These are phyloP conservation scores for Fraxinus latifolia DNA, from an alignment of 305 asterid species.

Conservation along the genomic window DNA sequence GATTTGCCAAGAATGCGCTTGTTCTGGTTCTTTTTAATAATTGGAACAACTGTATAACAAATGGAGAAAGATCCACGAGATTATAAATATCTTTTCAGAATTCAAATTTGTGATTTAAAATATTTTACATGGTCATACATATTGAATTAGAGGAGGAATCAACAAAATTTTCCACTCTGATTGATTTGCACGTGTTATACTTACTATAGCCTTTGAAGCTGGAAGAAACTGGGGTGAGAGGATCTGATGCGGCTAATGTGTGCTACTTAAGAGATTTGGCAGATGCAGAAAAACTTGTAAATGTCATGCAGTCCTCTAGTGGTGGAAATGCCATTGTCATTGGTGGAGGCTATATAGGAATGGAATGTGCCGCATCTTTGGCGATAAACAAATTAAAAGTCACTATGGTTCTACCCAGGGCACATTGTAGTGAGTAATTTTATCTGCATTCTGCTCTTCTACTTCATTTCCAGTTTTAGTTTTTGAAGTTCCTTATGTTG, in stretches of 20 bases:
- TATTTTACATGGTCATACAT: neutral
- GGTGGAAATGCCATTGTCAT: conserved; percentile 78
- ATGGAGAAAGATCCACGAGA: neutral
- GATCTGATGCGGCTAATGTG: conserved; percentile 68
- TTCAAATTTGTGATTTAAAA: neutral
- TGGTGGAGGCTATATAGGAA: conserved; percentile 89
- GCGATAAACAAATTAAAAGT: conserved; percentile 65
- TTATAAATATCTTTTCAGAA: neutral
- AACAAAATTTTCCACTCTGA: neutral
- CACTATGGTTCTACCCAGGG: conserved; percentile 85
- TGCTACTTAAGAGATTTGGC: conserved; percentile 72
- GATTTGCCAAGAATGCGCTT: conserved; percentile 3
- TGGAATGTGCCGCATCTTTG: conserved; percentile 89
- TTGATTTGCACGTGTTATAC: conserved; percentile 23
- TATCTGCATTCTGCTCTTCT: neutral
- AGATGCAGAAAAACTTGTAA: conserved; percentile 71
- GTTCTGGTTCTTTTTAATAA: neutral
- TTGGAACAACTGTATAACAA: neutral
- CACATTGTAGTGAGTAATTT: conserved; percentile 65
- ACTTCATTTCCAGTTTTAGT: neutral
- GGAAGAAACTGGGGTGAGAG: conserved; percentile 80
- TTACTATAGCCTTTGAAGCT: conserved; percentile 65
- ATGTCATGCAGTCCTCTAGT: conserved; percentile 52
- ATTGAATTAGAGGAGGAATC: neutral
- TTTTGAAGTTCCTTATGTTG: neutral